Conservation (phyloP, 495 filamentous ascomycete genomes). For the Penicillium crystallinum region DNA sequence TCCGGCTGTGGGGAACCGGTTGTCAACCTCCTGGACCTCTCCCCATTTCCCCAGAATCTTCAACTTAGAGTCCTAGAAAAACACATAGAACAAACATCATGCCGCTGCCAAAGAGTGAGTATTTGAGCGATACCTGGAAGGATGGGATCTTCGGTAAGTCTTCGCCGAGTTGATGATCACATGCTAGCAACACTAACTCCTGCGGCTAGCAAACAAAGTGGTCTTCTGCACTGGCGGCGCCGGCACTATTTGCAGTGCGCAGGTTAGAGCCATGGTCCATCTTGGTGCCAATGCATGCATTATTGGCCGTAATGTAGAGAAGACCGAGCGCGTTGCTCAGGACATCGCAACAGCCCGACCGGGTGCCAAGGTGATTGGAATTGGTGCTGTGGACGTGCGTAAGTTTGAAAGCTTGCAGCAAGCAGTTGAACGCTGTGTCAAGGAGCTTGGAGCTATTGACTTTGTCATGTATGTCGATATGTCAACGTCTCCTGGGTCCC, state of each 20-base stretch:
- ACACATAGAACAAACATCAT: constrained; percentile 14
- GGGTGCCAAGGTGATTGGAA: constrained; percentile 78
- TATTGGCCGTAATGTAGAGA: constrained; percentile 83
- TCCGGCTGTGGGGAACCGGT: neutral
- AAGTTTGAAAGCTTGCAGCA: constrained; percentile 59
- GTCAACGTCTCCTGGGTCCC: neutral
- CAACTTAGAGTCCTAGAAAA: neutral
- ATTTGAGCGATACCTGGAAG: constrained; percentile 75
- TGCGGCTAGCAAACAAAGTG: constrained; percentile 67
- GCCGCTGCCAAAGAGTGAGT: constrained; percentile 66
- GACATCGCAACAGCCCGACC: constrained; percentile 73
- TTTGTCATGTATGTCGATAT: constrained; percentile 71
- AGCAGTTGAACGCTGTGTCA: constrained; percentile 71
- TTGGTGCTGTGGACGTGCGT: constrained; percentile 82
- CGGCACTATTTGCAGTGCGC: constrained; percentile 88
- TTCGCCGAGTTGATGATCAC: neutral
- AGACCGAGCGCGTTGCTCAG: constrained; percentile 72
- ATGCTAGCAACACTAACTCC: constrained; percentile 2
- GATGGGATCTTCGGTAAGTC: constrained; percentile 73
- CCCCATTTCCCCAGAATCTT: neutral
- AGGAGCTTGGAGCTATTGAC: constrained; percentile 81
- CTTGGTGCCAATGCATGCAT: constrained; percentile 94
- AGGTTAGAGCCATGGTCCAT: constrained; percentile 84
- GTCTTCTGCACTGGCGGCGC: constrained; percentile 94
- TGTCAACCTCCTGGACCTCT: neutral